Base-by-base conservation (phyloP, 345 rosid genomes). In the Conringia planisiliqua region DNA sequence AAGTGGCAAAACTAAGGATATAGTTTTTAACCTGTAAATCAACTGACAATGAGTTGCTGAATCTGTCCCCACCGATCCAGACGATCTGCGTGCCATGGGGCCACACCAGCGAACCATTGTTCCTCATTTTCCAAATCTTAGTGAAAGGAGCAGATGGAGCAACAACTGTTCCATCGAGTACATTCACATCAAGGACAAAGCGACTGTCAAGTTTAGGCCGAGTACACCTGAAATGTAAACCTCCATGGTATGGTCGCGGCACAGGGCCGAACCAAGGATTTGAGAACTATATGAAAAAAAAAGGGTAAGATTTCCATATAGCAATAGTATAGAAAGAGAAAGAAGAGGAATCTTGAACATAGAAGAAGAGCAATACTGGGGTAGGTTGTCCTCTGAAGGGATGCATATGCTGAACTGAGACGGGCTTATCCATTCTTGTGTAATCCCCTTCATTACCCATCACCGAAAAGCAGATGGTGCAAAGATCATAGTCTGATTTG, bases 111-210 rank as follows among this genome's bases (percentile, higher is more conserved):
- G 62, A 79, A 47, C 99, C 99, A 78, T 55, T 86, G 84, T 96
- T 96, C 65, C 85, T 85, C 94, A 96, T 82, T 48, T 95, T 85
- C 98, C 98, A 96, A 44, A 92, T 87, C 89, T 96, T 96, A 17
- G 90, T 96, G 67, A 92, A 92, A 29, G 79, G 72, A 20, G 93
- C 85, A 6, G 81, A 85, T 43, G 99, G 96, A 67, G 90, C 86
- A 86, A 92, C 82, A 48, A 78, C 58, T 32, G 99, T 87, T 27
- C 98, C 98, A 84, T 96, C 99, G 59, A 78, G 55, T 27, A 92
- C 84, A 81, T 88, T 92, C 77, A 92, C 96, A 87, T 96, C 99
- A 6, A 81, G 69, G 66, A 88, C 78, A 59, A 92, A 96, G 79
- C 89, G 83, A 71, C 99, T 89, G 71, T 90, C 96, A 13, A 90